Evolutionary conservation across 2,329 filamentous ascomycete genomes (phyloP).

Genomic region (Teratosphaeria epicoccoides): DNA sequence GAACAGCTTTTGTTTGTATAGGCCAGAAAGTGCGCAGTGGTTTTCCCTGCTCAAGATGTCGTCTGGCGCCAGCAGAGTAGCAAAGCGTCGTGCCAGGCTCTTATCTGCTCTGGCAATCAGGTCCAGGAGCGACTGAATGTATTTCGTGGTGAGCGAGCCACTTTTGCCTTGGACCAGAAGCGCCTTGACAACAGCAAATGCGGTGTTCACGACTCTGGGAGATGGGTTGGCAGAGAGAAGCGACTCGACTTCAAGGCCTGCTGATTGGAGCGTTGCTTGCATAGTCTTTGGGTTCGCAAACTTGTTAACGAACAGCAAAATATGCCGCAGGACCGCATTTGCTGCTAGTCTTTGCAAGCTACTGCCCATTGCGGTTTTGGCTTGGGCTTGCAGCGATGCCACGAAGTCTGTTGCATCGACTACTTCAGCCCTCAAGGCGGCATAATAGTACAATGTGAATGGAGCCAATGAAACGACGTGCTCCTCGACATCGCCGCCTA

Average conservation of each 20-base stretch:
- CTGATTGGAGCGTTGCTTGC: constrained; percentile 23
- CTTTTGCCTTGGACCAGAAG: constrained; percentile 46
- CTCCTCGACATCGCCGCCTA: background rate
- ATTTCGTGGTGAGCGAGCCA: constrained; percentile 32
- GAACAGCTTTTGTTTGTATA: constrained; percentile 56
- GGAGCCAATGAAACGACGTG: constrained; percentile 7
- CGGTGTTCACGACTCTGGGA: constrained; percentile 39
- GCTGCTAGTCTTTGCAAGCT: constrained; percentile 1
- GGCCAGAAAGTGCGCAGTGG: constrained; percentile 49
- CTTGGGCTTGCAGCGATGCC: constrained; percentile 14
- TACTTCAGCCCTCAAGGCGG: constrained; percentile 21
- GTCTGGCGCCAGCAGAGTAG: constrained; percentile 49
- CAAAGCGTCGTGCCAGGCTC: constrained; percentile 45
- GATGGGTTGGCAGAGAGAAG: constrained; percentile 27
- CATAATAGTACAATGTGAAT: constrained; percentile 24
- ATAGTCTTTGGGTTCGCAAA: constrained; percentile 33
- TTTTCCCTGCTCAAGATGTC: constrained; percentile 51
- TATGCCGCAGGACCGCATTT: constrained; percentile 29
- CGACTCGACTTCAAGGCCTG: constrained; percentile 26
- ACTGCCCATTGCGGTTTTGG: constrained; percentile 10
- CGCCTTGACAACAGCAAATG: constrained; percentile 53
- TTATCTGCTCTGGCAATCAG: constrained; percentile 36
- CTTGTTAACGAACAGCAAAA: constrained; percentile 40
- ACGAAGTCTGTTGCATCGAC: constrained; percentile 19
- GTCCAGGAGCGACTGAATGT: constrained; percentile 38